phyloP scores from a whole-genome alignment of 208 protist species.

The Lotmaria passim region DNA sequence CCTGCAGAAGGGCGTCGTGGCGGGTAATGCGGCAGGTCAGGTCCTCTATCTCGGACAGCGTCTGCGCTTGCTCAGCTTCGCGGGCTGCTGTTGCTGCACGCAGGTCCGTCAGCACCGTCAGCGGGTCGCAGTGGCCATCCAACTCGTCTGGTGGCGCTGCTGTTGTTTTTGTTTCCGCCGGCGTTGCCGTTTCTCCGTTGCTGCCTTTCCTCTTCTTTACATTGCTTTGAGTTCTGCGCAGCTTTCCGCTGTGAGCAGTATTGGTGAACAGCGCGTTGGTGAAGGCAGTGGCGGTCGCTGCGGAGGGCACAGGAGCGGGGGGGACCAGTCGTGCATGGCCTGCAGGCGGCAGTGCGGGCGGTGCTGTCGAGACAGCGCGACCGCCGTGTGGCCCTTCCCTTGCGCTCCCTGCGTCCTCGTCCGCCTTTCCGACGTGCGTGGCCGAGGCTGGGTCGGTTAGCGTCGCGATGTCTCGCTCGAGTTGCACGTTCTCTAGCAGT shows the following conservation, averaged over 20 bases:
- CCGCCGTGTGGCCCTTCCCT: neutral
- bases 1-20: slow-evolving; percentile 36
- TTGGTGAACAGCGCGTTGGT: slow-evolving; percentile 9
- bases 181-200: neutral
- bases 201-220: neutral
- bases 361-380: neutral
- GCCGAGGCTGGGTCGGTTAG: neutral
- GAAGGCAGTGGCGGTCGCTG: neutral
- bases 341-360: neutral
- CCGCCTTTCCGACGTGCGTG: neutral
- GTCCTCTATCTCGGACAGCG: slow-evolving; percentile 21
- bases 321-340: slow-evolving; percentile 5
- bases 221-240: neutral
- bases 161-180: neutral
- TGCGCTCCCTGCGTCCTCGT: neutral
- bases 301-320: slow-evolving; percentile 3
- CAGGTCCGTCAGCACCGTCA: slow-evolving; percentile 45
- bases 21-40: slow-evolving; percentile 14
- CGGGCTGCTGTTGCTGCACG: slow-evolving; percentile 27
- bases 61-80: slow-evolving; percentile 17
- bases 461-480: slow-evolving; percentile 49
- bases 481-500: slow-evolving; percentile 54
- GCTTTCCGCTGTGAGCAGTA: neutral
- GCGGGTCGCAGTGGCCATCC: slow-evolving; percentile 14
- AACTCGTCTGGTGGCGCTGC: neutral